These are phyloP conservation scores for Neobulgaria alba DNA, from an alignment of 2,329 filamentous ascomycete species.

Conservation along the genomic window DNA sequence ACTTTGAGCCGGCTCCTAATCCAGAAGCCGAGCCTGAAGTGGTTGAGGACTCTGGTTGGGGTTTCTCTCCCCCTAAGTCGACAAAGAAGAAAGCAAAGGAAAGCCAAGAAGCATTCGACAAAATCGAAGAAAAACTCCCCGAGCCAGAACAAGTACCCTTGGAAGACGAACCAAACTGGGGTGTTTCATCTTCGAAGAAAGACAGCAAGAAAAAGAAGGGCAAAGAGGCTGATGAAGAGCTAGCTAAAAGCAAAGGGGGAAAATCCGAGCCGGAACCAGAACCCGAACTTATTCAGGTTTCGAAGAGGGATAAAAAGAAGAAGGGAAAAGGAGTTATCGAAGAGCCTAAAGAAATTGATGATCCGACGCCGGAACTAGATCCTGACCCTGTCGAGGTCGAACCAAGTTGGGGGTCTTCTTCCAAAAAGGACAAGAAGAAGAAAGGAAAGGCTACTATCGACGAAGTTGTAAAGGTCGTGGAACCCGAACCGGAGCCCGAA, in stretches of 20 bases:
- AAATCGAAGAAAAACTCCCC: constrained; percentile 27
- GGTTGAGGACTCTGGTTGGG: constrained; percentile 36
- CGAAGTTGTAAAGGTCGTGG: constrained; percentile 14
- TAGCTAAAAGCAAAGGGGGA: too few species aligned
- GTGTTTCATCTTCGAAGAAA: constrained; percentile 10
- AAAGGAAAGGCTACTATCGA: constrained; percentile 21
- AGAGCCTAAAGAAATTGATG: constrained; percentile 17
- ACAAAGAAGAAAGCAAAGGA: constrained; percentile 37
- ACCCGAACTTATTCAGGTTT: constrained; percentile 30
- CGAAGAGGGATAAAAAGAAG: constrained; percentile 35
- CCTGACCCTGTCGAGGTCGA: constrained; percentile 31
- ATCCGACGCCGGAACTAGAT: constrained; percentile 29
- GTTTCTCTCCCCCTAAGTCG: constrained; percentile 42
- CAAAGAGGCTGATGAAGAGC: too few species aligned
- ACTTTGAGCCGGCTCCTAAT: not conserved
- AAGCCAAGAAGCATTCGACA: constrained; percentile 26
- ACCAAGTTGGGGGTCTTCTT: not conserved
- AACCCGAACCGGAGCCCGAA: constrained; percentile 24
- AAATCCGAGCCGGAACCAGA: constrained; percentile 27
- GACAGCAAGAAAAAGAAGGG: not conserved
- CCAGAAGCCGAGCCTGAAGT: constrained; percentile 21
- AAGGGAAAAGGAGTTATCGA: constrained; percentile 14
- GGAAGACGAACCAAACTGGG: too few species aligned
- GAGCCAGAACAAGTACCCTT: constrained; percentile 26
- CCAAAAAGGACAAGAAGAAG: constrained; percentile 31